Evolutionary conservation across 305 asterid species (phyloP).

Genomic region (Striga hermonthica): DNA sequence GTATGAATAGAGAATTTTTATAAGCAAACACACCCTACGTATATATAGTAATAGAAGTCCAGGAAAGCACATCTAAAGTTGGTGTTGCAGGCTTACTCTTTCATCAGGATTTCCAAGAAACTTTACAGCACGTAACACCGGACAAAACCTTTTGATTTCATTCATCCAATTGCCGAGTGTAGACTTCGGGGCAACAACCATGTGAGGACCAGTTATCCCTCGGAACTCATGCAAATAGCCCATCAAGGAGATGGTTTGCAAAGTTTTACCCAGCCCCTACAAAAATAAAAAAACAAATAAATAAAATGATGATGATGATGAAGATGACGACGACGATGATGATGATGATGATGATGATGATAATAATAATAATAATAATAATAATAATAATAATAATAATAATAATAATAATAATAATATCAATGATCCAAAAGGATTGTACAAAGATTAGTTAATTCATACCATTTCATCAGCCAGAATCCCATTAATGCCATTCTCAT

Average conservation of each 20-base stretch:
- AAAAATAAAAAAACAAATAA: conserved; percentile 24
- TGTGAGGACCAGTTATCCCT: conserved; percentile 99
- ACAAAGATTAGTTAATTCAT: conserved; percentile 21
- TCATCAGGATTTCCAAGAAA: conserved; percentile 99
- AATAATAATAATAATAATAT: conserved; percentile 20
- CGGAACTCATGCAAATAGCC: conserved; percentile 93
- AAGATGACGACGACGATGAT: conserved; percentile 23
- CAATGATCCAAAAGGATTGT: conserved; percentile 11
- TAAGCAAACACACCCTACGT: no score
- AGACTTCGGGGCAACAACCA: conserved; percentile 99
- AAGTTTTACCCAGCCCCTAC: conserved; percentile 96
- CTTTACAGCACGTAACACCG: conserved; percentile 84
- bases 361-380: no score
- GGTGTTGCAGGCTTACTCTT: conserved; percentile 56
- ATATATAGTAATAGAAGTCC: no score
- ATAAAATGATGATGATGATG: conserved; percentile 15
- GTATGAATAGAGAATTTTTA: no score
- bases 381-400: no score
- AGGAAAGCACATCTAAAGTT: conserved; percentile 17
- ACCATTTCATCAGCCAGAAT: conserved; percentile 99
- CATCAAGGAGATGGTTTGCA: conserved; percentile 94
- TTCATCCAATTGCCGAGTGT: conserved; percentile 99
- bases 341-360: conserved; percentile 8
- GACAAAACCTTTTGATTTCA: conserved; percentile 96
- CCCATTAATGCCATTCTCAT: conserved; percentile 99